Conservation (phyloP, 1,284 basidiomycete species). For the Omphalotus olearius region DNA sequence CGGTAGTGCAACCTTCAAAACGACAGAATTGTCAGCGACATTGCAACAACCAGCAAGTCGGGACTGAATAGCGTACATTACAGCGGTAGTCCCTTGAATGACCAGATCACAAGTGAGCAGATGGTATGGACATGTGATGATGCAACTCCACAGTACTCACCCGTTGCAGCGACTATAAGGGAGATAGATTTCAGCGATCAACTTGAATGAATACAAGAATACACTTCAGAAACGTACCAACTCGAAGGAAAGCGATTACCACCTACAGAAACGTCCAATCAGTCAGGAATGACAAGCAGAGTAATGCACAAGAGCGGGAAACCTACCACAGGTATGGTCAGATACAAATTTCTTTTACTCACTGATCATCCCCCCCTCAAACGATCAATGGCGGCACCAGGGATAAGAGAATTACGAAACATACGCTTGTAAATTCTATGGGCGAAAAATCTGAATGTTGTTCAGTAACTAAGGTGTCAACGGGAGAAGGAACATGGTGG, state of each 20-base stretch:
- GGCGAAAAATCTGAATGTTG: conserved; percentile 5
- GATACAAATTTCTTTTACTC: conserved; percentile 6
- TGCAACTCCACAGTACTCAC: neutral
- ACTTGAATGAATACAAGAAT: no score
- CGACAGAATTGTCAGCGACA: no score
- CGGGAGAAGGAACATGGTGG: neutral
- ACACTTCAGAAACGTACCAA: conserved; percentile 1
- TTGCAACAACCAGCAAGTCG: neutral
- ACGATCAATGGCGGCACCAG: neutral
- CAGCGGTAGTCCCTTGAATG: conserved; percentile 8
- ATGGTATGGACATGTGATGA: no score
- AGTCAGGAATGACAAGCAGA: no score
- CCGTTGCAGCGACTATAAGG: conserved; percentile 4
- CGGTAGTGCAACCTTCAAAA: no score
- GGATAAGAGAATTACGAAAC: neutral
- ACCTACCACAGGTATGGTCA: conserved; percentile 31
- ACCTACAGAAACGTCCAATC: neutral
- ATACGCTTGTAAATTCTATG: conserved; percentile 5
- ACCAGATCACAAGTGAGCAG: neutral
- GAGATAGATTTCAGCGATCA: neutral
- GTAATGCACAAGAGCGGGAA: neutral
- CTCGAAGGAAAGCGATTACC: conserved; percentile 1
- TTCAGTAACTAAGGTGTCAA: neutral
- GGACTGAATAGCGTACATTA: conserved; percentile 6
- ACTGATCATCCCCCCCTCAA: neutral